A percentile compares a stretch with the other conserved stretches of the same genome.
These are phyloP conservation scores for Sesbania bispinosa DNA, from an alignment of 306 rosid genomes.

Conservation along the genomic window DNA sequence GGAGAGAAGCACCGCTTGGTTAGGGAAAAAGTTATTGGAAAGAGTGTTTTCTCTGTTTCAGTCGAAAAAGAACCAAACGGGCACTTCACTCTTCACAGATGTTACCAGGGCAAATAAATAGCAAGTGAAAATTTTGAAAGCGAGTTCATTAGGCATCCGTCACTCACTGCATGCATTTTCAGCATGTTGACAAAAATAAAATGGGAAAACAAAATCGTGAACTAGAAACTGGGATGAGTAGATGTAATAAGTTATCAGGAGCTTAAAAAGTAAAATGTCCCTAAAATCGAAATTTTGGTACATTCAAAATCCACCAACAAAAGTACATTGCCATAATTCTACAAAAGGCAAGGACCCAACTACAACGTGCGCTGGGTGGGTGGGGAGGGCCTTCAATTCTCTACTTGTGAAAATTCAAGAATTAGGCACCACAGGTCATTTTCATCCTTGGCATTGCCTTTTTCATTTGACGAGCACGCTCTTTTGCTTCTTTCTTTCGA, in stretches of 20 bases:
- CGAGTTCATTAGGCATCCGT: neutral
- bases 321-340: slow-evolving; percentile 35
- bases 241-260: neutral
- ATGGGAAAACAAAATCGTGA: slow-evolving; percentile 14
- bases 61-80: too few relatives aligned
- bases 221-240: slow-evolving; percentile 17
- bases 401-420: neutral
- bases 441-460: slow-evolving; percentile 80
- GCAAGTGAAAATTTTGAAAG: neutral
- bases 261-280: slow-evolving; percentile 16
- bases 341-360: slow-evolving; percentile 28
- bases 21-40: too few relatives aligned
- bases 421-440: slow-evolving; percentile 73
- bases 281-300: slow-evolving; percentile 29
- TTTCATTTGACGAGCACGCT: slow-evolving; percentile 87
- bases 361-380: neutral
- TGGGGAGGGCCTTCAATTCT: slow-evolving; percentile 5
- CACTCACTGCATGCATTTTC: slow-evolving; percentile 8
- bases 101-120: neutral
- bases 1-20: too few relatives aligned
- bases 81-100: neutral
- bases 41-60: too few relatives aligned
- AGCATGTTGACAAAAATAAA: slow-evolving; percentile 4
- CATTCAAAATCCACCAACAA: slow-evolving; percentile 37
- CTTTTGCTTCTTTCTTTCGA: slow-evolving; percentile 81